Evolutionary conservation across 257 asterid species (phyloP), one percentile per base, ranked within the genome.

Genomic region (Galeopsis tetrahit): DNA sequence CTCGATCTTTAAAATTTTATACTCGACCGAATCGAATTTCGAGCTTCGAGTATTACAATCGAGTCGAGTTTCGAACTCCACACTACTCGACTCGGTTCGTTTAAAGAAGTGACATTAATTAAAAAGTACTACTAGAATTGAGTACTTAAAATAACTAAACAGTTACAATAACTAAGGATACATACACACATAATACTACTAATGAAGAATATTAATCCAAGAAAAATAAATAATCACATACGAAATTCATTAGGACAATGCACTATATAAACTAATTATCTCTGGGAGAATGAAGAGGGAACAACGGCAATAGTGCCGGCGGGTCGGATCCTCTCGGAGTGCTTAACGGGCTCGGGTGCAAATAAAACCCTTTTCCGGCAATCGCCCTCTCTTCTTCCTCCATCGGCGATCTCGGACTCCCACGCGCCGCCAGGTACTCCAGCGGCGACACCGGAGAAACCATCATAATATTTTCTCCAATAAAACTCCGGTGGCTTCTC

Each of bases 241-340:
- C 38, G 3, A 17, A 53, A 35, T 7, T 10, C 70, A 49, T 75
- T 7, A 70, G 1, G 70, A 49, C 0, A 63, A 70, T 2, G 70
- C 51, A n/a, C 10, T 15, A n/a, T n/a, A n/a, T n/a, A 48, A 38
- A 67, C 21, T 59, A 14, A 35, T 53, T 31, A 46, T 80, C 78
- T 60, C 79, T 74, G 0, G 93, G 85, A 21, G 92, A 85, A 64
- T 71, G 83, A 8, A 85, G 86, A 6, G 98, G 98, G 82, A 92
- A 92, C 84, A 92, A 61, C 33, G 96, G 89, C 81, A 92, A 60
- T 43, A 92, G 96, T 87, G 77, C 83, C 31, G 96, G 97, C 76
- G 93, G 93, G 69, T 84, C 89, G 66, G 86, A 74, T 53, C 91
- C 90, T 77, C 87, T 83, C 2, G 90, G 93, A 1, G 89, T 83